Percentiles rank a stretch among this genome's conserved stretches.
phyloP scores from a whole-genome alignment of 495 filamentous ascomycete genomes.

The Tuber melanosporum region DNA sequence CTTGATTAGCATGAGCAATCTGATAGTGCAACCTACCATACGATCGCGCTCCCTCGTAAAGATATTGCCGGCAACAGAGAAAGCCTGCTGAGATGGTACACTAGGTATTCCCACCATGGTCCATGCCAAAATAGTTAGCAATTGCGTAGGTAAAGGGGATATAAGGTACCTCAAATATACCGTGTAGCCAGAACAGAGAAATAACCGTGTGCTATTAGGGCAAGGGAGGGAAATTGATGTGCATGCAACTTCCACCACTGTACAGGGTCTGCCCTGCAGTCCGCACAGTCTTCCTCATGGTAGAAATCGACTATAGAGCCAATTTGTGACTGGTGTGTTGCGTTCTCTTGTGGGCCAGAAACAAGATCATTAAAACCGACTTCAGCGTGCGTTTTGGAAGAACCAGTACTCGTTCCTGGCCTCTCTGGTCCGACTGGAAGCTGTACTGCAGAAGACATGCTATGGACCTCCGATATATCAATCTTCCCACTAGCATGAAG shows the following conservation, averaged over 20 bases:
- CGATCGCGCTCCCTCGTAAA: no score
- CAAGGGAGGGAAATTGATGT: constrained; percentile 1
- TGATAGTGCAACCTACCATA: no score
- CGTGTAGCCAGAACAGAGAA: neutral
- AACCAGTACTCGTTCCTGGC: neutral
- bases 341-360: neutral
- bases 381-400: neutral
- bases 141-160: no score
- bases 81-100: no score
- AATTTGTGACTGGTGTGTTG: neutral
- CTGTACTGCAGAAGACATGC: neutral
- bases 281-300: neutral
- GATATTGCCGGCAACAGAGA: no score
- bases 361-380: constrained; percentile 4
- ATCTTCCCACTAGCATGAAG: neutral
- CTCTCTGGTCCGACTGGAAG: constrained; percentile 2
- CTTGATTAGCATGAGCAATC: no score
- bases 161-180: no score
- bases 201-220: constrained; percentile 11
- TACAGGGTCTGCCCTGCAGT: neutral
- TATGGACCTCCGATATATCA: neutral
- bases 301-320: neutral
- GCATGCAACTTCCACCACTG: constrained; percentile 7
- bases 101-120: no score
- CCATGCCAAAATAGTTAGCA: no score